phyloP scores from a whole-genome alignment of 1,284 basidiomycete genomes.

The Phellinidium pouzarii region DNA sequence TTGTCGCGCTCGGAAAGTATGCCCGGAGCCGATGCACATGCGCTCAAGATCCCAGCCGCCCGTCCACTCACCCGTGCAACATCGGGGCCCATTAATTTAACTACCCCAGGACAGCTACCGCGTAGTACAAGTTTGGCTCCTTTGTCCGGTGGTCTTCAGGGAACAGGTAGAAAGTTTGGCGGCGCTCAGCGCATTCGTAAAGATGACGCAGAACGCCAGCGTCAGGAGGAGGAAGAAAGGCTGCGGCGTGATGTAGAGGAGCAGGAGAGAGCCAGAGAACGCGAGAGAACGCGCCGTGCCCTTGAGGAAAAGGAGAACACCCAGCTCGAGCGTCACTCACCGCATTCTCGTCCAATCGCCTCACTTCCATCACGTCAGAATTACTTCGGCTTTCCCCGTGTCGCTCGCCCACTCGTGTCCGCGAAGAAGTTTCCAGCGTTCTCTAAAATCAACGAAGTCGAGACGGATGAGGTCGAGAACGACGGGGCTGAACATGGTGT shows the following conservation, averaged over 20 bases:
- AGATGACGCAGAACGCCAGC: constrained; percentile 18
- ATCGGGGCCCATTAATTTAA: constrained; percentile 12
- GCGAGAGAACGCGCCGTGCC: constrained; percentile 12
- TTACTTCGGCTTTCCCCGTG: constrained; percentile 8
- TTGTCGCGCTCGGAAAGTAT: constrained; percentile 19
- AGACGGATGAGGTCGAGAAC: constrained; percentile 4
- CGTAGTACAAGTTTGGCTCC: constrained; percentile 4
- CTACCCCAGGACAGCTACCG: constrained; percentile 1
- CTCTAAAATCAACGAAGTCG: constrained; percentile 13
- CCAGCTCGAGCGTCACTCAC: constrained; percentile 11
- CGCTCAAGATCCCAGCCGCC: background rate
- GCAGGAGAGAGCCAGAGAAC: constrained; percentile 8
- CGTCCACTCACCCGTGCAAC: constrained; percentile 13
- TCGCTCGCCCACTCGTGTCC: constrained; percentile 5
- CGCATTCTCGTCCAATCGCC: constrained; percentile 12
- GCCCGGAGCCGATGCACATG: constrained; percentile 10
- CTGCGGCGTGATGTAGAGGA: constrained; percentile 13
- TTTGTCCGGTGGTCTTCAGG: constrained; percentile 10
- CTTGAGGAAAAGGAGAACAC: constrained; percentile 19
- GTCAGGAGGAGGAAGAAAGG: constrained; percentile 17
- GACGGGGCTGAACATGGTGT: background rate
- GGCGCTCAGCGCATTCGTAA: constrained; percentile 16
- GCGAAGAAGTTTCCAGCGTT: constrained; percentile 7
- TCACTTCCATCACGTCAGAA: constrained; percentile 11
- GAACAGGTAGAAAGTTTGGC: constrained; percentile 15